Conservation (phyloP, 768 basidiomycete genomes). For the Boletus sensibilis region DNA sequence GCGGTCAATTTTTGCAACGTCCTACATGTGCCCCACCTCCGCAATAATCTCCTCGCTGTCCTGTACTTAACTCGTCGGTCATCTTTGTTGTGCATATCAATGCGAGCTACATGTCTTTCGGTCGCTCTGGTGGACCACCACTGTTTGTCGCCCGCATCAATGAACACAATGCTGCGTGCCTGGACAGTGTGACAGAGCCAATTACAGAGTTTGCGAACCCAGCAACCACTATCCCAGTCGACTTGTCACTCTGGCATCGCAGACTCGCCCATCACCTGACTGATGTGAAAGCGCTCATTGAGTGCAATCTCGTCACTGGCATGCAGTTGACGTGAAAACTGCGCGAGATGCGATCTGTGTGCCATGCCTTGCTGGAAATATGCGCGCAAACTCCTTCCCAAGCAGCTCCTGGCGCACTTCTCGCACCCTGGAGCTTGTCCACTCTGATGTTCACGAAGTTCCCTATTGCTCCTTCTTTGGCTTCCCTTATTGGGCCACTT, state of each 20-base stretch:
- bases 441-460: conserved; percentile 24
- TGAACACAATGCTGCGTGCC: conserved; percentile 15
- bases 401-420: no score
- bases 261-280: no score
- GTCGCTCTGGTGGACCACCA: not conserved
- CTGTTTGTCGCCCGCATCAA: conserved; percentile 13
- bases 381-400: conserved; percentile 16
- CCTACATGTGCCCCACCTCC: conserved; percentile 18
- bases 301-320: no score
- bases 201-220: not conserved
- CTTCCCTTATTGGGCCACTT: conserved; percentile 8
- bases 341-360: no score
- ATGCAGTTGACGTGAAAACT: no score
- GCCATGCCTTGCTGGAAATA: no score
- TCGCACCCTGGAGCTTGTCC: not conserved
- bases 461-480: not conserved
- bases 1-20: conserved; percentile 17
- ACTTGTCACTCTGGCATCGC: conserved; percentile 23
- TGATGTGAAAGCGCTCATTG: no score
- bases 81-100: conserved; percentile 7
- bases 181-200: conserved; percentile 18
- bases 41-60: conserved; percentile 19
- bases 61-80: conserved; percentile 9
- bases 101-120: not conserved
- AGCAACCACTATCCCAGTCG: conserved; percentile 3